Evolutionary conservation across 257 asterid genomes (phyloP).

Genomic region (Nicotiana sylvestris): DNA sequence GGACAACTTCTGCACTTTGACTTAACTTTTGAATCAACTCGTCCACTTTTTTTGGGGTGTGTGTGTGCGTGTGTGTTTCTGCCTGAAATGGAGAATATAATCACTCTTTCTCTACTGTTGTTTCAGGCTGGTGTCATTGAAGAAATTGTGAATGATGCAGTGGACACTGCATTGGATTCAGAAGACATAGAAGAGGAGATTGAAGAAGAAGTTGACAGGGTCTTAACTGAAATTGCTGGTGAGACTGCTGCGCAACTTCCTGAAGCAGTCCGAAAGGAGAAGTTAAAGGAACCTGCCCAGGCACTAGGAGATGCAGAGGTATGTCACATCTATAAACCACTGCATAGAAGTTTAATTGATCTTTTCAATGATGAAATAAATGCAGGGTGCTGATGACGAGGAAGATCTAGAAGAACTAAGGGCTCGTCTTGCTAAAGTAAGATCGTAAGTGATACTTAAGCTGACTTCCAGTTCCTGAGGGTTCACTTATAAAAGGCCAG

Average conservation of each 20-base stretch:
- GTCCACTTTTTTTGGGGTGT: neutral
- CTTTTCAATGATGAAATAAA: neutral
- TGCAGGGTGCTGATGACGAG: slow-evolving; percentile 76
- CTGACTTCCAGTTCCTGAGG: neutral
- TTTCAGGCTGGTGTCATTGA: slow-evolving; percentile 90
- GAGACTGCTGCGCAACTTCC: slow-evolving; percentile 98
- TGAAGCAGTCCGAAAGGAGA: slow-evolving; percentile 74
- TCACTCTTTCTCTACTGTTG: neutral
- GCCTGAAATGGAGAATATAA: neutral
- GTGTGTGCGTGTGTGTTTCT: neutral
- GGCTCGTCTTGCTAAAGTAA: slow-evolving; percentile 88
- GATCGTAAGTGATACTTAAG: slow-evolving; percentile 40
- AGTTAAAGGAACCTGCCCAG: slow-evolving; percentile 69
- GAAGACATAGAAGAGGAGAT: slow-evolving; percentile 97
- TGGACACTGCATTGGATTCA: slow-evolving; percentile 82
- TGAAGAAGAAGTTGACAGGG: slow-evolving; percentile 93
- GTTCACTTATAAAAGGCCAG: neutral
- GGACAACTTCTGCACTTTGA: neutral
- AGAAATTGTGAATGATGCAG: slow-evolving; percentile 76
- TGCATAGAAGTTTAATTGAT: neutral
- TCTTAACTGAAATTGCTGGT: slow-evolving; percentile 85
- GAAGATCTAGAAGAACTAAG: slow-evolving; percentile 92
- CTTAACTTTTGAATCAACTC: neutral
- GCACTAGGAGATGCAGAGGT: slow-evolving; percentile 62
- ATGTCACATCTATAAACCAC: neutral